These are phyloP conservation scores for Chytriomyces confervae DNA, from an alignment of 192 early-diverging fungal species.

Conservation along the genomic window DNA sequence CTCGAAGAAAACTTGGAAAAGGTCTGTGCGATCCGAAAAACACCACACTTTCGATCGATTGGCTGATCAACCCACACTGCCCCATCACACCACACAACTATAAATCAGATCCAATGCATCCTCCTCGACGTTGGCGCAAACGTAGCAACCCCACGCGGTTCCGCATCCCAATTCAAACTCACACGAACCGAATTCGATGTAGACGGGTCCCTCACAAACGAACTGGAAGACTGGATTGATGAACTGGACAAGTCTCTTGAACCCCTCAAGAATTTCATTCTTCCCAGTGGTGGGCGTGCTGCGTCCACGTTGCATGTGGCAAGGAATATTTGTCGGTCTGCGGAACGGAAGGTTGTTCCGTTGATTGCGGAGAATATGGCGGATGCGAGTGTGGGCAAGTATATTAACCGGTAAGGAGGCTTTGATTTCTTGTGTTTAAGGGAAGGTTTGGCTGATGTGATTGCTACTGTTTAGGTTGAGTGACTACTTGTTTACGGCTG, in stretches of 20 bases:
- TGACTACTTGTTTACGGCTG: slow-evolving; percentile 91
- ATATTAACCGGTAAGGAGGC: slow-evolving; percentile 66
- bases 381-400: slow-evolving; percentile 68
- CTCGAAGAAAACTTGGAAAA: slow-evolving; percentile 58
- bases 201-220: slow-evolving; percentile 62
- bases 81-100: slow-evolving; percentile 40
- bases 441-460: too few species aligned
- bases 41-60: not conserved
- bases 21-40: slow-evolving; percentile 36
- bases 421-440: not conserved
- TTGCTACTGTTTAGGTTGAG: slow-evolving; percentile 74
- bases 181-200: slow-evolving; percentile 78
- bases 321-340: slow-evolving; percentile 81
- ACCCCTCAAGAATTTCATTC: slow-evolving; percentile 80
- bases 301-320: slow-evolving; percentile 83
- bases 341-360: slow-evolving; percentile 82
- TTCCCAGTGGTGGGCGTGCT: slow-evolving; percentile 85
- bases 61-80: not conserved
- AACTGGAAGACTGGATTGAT: slow-evolving; percentile 89
- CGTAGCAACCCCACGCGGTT: slow-evolving; percentile 80
- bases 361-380: slow-evolving; percentile 63
- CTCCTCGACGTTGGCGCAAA: slow-evolving; percentile 92
- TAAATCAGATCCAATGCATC: slow-evolving; percentile 81
- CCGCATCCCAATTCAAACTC: slow-evolving; percentile 62
- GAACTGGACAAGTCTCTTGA: slow-evolving; percentile 71